phyloP scores from a whole-genome alignment of 129 eudicot species.

The Pseudognaphalium luteoalbum region DNA sequence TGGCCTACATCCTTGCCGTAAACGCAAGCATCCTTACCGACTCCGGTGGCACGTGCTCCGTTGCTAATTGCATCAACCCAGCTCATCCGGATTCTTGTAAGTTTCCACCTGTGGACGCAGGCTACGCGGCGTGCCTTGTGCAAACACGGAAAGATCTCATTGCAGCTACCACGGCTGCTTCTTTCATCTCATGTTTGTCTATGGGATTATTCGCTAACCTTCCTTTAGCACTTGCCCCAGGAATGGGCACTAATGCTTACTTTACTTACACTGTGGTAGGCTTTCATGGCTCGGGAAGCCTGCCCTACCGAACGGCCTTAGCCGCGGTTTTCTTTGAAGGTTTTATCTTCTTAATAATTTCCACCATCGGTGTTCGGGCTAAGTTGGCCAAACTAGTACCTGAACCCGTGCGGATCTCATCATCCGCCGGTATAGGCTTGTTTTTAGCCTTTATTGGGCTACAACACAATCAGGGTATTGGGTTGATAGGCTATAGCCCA shows the following conservation, averaged over 20 bases:
- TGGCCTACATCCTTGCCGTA: not conserved
- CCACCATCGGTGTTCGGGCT: not conserved
- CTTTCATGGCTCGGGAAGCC: not conserved
- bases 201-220: not conserved
- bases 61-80: not conserved
- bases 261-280: not conserved
- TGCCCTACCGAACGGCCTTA: not conserved
- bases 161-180: not conserved
- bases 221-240: not conserved
- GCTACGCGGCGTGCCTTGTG: not conserved
- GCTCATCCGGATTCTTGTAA: not conserved
- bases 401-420: not conserved
- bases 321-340: not conserved
- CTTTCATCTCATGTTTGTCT: not conserved
- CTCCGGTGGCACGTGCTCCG: not conserved
- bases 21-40: not conserved
- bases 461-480: slow-evolving; percentile 72
- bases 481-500: slow-evolving; percentile 63
- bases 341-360: not conserved
- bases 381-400: not conserved
- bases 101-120: not conserved
- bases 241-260: not conserved
- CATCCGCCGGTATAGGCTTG: slow-evolving; percentile 79
- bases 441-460: slow-evolving; percentile 76
- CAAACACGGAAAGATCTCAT: not conserved